Base-by-base conservation (phyloP, 2,329 filamentous ascomycete species). In the Exophiala xenobiotica region DNA sequence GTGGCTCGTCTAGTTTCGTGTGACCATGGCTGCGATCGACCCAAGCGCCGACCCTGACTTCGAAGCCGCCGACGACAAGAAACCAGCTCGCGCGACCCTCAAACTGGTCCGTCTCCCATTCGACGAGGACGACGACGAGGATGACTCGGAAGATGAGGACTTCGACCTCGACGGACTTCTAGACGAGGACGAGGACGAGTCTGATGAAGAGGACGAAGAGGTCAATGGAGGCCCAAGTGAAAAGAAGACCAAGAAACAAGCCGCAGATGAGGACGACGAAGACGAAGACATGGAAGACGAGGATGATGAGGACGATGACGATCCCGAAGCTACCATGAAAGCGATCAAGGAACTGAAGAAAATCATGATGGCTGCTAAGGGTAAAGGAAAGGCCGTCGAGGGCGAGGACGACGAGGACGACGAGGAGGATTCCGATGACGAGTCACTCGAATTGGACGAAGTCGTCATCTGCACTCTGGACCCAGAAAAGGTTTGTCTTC, bases 21-120 rank as follows among this genome's bases (percentile, higher is more conserved):
- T 99, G 68, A 97, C 91, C 66, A 99, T 99, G 93, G 93, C 95
- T 65, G 93, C 93, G 61, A 86, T 99, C 70, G 92, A 99, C 70
- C 93, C 93, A 52, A 90, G 83, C 65, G 88, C 88, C 64, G 78
- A 83, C 63, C 80, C 85, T 27, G 80, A 89, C 70, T 78, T 78
- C 53, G 83, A 85, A 61, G 78, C 78, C 51, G 79, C 80, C 46
- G 79, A 78, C 63, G 82, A 85, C 54, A 81, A 81, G 63, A 71
- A 74, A 51, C 72, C 83, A 56, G 27, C 54, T 22, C 56, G 54
- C 33, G 87, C 93, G 47, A 99, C 93, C 45, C 78, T 99, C 65
- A 96, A 93, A 76, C 80, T 99, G 62, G 80, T 97, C 69, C 92
- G 92, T 70, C 80, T 85, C 67, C 82, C 82, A 54, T 73, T 67